Percentiles rank a stretch among this genome's conserved stretches.
These are phyloP conservation scores for Claviceps spartinae DNA, from an alignment of 2,329 filamentous ascomycete genomes.

Conservation along the genomic window DNA sequence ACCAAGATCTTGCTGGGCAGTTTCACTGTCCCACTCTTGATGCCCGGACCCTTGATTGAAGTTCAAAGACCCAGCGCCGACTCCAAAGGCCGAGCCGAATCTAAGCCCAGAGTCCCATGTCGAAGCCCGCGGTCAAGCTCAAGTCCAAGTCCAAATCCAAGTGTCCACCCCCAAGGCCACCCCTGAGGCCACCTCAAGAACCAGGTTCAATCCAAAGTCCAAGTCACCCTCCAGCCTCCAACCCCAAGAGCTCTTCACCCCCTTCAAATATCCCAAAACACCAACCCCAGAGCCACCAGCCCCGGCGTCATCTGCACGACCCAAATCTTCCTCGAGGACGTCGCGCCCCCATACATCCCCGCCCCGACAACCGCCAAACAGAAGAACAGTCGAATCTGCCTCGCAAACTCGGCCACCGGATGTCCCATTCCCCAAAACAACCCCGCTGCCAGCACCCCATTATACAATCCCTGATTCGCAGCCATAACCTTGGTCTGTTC, in stretches of 20 bases:
- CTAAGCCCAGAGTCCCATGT: too few relatives aligned
- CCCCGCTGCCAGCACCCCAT: conserved; percentile 37
- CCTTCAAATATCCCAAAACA: conserved; percentile 10
- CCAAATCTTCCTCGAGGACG: conserved; percentile 27
- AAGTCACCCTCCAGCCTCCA: too few relatives aligned
- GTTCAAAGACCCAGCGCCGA: too few relatives aligned
- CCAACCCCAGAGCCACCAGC: background rate
- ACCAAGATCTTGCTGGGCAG: too few relatives aligned
- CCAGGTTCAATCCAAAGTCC: too few relatives aligned
- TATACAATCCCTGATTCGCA: conserved; percentile 39
- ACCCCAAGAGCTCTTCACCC: background rate
- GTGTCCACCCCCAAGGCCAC: too few relatives aligned
- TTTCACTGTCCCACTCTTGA: too few relatives aligned
- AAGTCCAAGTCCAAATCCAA: too few relatives aligned
- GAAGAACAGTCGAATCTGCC: conserved; percentile 34
- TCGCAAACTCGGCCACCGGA: conserved; percentile 26
- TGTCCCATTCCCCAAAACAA: conserved; percentile 34
- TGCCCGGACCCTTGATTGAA: too few relatives aligned
- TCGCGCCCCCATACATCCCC: conserved; percentile 30
- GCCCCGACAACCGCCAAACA: conserved; percentile 30
- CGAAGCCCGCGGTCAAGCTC: too few relatives aligned
- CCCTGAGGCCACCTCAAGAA: too few relatives aligned
- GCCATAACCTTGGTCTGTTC: conserved; percentile 29
- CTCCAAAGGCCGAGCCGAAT: too few relatives aligned
- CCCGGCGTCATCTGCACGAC: conserved; percentile 26